A percentile compares a stretch with the other conserved stretches of the same genome.
phyloP scores from a whole-genome alignment of 805 yeast species.

The Kregervanrija delftensis region DNA sequence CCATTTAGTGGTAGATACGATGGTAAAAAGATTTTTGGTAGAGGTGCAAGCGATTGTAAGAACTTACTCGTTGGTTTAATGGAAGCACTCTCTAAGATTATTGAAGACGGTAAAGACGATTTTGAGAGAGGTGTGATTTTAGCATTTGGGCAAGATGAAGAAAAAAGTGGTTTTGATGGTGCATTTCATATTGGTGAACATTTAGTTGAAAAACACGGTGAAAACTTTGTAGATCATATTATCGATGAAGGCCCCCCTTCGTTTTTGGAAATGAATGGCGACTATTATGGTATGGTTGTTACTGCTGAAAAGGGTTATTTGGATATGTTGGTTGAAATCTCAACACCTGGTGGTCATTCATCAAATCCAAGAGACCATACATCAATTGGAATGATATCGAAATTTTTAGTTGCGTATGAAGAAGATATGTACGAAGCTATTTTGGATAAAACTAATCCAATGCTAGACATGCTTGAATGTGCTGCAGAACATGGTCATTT shows the following conservation, averaged over 20 bases:
- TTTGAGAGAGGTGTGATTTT: slow-evolving; percentile 49
- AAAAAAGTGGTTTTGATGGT: slow-evolving; percentile 56
- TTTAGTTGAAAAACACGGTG: slow-evolving; percentile 51
- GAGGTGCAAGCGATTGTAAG: slow-evolving; percentile 77
- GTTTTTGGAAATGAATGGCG: slow-evolving; percentile 34
- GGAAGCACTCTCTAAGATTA: slow-evolving; percentile 55
- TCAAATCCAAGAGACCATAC: slow-evolving; percentile 65
- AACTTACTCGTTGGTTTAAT: slow-evolving; percentile 57
- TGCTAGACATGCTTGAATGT: slow-evolving; percentile 52
- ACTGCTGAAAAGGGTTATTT: slow-evolving; percentile 36
- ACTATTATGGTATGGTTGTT: slow-evolving; percentile 11
- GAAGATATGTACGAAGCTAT: slow-evolving; percentile 42
- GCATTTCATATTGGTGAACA: slow-evolving; percentile 45
- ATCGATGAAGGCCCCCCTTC: slow-evolving; percentile 49
- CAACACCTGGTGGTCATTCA: slow-evolving; percentile 54
- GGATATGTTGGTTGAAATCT: slow-evolving; percentile 39
- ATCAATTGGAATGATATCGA: slow-evolving; percentile 65
- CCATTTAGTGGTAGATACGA: slow-evolving; percentile 67
- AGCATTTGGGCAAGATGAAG: slow-evolving; percentile 79
- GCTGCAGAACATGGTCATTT: slow-evolving; percentile 42
- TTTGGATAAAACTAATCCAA: slow-evolving; percentile 52
- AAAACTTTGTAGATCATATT: slow-evolving; percentile 50
- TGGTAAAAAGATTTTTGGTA: slow-evolving; percentile 61
- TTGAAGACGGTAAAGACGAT: slow-evolving; percentile 45
- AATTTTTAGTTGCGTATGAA: slow-evolving; percentile 52